Evolutionary conservation across 441 rosid species (phyloP), one percentile per base, ranked within the genome.

Genomic region (Daphne laureola): DNA sequence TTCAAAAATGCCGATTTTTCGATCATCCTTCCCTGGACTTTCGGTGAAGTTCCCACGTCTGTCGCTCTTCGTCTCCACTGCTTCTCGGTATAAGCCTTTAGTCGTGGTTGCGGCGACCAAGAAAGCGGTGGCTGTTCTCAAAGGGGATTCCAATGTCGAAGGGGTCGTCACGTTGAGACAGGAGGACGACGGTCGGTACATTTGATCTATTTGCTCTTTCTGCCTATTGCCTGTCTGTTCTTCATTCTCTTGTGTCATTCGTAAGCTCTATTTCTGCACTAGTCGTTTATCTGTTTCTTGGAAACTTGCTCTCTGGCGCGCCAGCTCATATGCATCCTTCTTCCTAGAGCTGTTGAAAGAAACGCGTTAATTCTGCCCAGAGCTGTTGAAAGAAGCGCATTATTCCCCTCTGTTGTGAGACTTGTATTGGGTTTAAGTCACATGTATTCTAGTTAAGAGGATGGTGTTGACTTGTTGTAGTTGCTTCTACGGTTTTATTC

Each of bases 91-190:
- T 16, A 78, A 60, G 65, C 51, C 84, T 0, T 70, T 78, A 43
- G 55, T 76, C 2, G 74, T 85, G 42, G 76, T 80, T 12, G 85
- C 87, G 25, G 87, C 78, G 45, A 31, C 84, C 40, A 88, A 88
- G 70, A 88, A 91, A 58, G 96, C 93, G 8, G 95, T 91, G 0
- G 95, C 91, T 12, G 96, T 88, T 17, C 82, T 91, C 45, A 82
- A 74, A 55, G 96, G 98, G 12, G 73, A 43, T 46, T 85, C 98
- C 52, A 46, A 48, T 43, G 95, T 84, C 18, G 84, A 88, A 79
- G 98, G 98, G 66, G 86, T 88, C 50, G 85, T 75, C 62, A 76
- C 86, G 36, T 70, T 91, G 79, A 66, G 80, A 38, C 98, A 91
- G 64, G 87, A 81, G 8, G 82, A 74, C 43, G 72, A 51, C 59